Base-by-base conservation (phyloP, 2,329 filamentous ascomycete genomes). In the Pseudogymnoascus sp. region DNA sequence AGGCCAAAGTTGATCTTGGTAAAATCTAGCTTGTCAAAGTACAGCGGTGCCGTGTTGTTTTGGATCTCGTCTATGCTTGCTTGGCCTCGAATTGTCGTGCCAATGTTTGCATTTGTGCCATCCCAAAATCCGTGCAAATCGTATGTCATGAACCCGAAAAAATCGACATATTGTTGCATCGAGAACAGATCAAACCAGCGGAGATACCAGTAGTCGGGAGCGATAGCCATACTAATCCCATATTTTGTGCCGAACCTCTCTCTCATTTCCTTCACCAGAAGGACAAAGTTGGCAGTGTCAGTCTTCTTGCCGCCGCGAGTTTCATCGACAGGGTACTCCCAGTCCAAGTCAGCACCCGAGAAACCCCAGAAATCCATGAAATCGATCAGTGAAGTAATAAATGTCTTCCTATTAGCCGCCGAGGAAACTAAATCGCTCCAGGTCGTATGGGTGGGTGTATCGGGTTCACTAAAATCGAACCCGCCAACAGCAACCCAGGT, bases 1-100 rank as follows among this genome's bases (percentile, higher is more conserved):
- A 81, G 62, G 0, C 80, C 81, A 2, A 83, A 68, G 63, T 79
- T 79, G 37, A 82, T 68, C 65, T 81, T 79, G 2, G 61, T 51
- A 0, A 76, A 73, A 45, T 76, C 65, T 0, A 82, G 62, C 1
- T 72, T 71, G 36, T 73, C 75, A 61, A 73, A 77, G 77, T 77
- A 81, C 0, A 82, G 64, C 0, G 77, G 75, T 0, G 74, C 40
- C 0, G 76, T 71, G 2, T 73, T 69, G 3, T 72, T 72, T 1
- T 66, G 62, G n/a, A 81, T 79, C 42, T 81, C 78, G 0, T 69
- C 68, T 1, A 81, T 72, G 47, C 80, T 73, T 1, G 78, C 74
- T 23, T 81, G 78, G 0, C 74, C 70, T 0, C 71, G 71, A 1
- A 80, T 69, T 4, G 71, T 62, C 1, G 70, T 62, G 0, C 75